Percentiles rank a stretch among this genome's conserved stretches.
Evolutionary conservation across 2,329 filamentous ascomycete genomes (phyloP).

Genomic region (Neofusicoccum sp.): DNA sequence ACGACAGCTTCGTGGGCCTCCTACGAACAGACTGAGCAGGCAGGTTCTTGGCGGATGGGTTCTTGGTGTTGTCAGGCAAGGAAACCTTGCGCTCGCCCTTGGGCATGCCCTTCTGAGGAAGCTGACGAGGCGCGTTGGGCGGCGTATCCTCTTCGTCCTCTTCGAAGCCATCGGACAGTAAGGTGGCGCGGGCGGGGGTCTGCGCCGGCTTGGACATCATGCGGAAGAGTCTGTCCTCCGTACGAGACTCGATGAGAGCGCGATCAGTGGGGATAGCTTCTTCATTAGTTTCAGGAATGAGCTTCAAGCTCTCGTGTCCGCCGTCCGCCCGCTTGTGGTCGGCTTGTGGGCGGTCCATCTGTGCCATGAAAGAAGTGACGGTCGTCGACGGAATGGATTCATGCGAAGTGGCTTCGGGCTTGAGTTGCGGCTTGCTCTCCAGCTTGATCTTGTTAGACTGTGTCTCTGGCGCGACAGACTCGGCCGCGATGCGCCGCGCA

Average conservation of each 20-base stretch:
- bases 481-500: background rate
- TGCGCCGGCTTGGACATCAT: slow-evolving; percentile 30
- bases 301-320: slow-evolving; percentile 24
- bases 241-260: slow-evolving; percentile 43
- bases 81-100: slow-evolving; percentile 3
- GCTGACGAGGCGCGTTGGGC: background rate
- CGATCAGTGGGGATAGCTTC: slow-evolving; percentile 40
- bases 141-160: slow-evolving; percentile 8
- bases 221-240: slow-evolving; percentile 39
- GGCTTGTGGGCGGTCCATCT: background rate
- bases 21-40: background rate
- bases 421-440: background rate
- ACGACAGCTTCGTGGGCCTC: background rate
- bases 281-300: slow-evolving; percentile 13
- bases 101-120: background rate
- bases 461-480: background rate
- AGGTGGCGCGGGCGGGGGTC: background rate
- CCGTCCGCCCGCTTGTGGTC: background rate
- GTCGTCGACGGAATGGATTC: slow-evolving; percentile 24
- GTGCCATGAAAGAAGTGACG: slow-evolving; percentile 32
- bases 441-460: background rate
- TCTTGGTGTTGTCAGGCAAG: background rate
- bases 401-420: background rate
- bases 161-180: background rate
- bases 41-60: background rate